Base-by-base conservation (phyloP, 2,329 filamentous ascomycete genomes). In the Diaporthe citrichinensis region DNA sequence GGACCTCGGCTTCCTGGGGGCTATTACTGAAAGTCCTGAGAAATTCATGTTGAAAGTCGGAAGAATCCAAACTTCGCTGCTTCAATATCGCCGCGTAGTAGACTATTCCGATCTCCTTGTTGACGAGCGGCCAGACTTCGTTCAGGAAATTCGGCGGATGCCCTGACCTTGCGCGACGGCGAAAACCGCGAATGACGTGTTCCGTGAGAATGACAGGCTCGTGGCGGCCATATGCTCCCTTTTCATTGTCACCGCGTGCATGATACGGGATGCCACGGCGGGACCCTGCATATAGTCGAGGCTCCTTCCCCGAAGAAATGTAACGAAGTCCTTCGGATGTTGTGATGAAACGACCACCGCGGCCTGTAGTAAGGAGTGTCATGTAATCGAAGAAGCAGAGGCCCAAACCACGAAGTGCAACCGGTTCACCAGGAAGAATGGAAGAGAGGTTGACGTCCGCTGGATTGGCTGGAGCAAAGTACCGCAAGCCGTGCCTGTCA, bases 301-400 rank as follows among this genome's bases (percentile, higher is more conserved):
- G 65, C 65, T 69, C 65, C 15, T 69, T 44, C 12, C 65, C 65
- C 3, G 65, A 69, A n/a, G 44, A 46, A 2, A 49, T 20, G 10
- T 69, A 69, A 15, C 51, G 65, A 46, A 69, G 41, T 23, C 65
- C 65, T 7, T 12, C 41, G 7, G 39, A 49, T 31, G 39, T 51
- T 20, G 17, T 23, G n/a, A 25, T 8, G 23, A 69, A 69, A 7
- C 23, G 44, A 15, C 65, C 65, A 34, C 65, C 65, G 15, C 65
- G 65, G 8, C 65, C 65, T 3, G 65, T 69, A 5, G 65, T 69
- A 1, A 69, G 23, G 0, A 69, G 65, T n/a, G 65, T 51, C 20
- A 69, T 69, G 20, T 34, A 69, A 14, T 69, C 65, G 25, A 44
- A 69, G 41, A 69, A 69, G 31, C 51, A 51, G 7, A 69, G 44